Base-by-base conservation (phyloP, 192 early-diverging fungal genomes). In the Mortierella antarctica region DNA sequence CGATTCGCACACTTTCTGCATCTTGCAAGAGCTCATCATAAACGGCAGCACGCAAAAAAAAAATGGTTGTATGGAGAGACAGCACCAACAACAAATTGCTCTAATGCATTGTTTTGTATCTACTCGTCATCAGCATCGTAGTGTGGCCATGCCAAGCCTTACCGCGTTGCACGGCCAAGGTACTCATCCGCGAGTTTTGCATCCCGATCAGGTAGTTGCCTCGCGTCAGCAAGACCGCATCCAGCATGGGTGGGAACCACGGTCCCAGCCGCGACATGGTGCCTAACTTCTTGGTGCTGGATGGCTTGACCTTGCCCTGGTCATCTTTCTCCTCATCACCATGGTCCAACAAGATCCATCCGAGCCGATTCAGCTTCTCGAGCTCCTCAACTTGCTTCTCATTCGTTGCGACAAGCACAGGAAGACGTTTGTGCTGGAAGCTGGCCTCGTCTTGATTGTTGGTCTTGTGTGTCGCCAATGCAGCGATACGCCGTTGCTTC, bases 181-280 rank as follows among this genome's bases (percentile, higher is more conserved):
- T 47, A 23, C 76, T 79, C 76, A 79, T 79, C 44, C 76, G 46
- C 49, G 76, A 79, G 44, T 71, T 70, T 14, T 6, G 1, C 76
- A 79, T 79, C 5, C 76, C 76, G 57, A 79, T 79, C 18, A 79
- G 11, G 41, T 79, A 79, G 20, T 71, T 52, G 10, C 76, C 76
- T 7, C 76, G 50, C 51, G 76, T 79, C 68, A 79, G 66, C 56
- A 79, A 45, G 9, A 67, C 69, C 6, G 76, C 76, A 49, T 79
- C 76, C 23, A 79, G 17, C 76, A 79, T 79, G 3, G 76, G 57
- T 17, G 76, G 76, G 18, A 60, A 71, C 53, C 58, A 79, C 15
- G 76, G 76, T 14, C 76, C 76, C 42, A 67, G 18, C 18, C 42
- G 11, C 13, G 57, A 56, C 39, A 46, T 23, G 0, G 76, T 79